Conservation (phyloP, 306 rosid genomes). For the Sesbania bispinosa region DNA sequence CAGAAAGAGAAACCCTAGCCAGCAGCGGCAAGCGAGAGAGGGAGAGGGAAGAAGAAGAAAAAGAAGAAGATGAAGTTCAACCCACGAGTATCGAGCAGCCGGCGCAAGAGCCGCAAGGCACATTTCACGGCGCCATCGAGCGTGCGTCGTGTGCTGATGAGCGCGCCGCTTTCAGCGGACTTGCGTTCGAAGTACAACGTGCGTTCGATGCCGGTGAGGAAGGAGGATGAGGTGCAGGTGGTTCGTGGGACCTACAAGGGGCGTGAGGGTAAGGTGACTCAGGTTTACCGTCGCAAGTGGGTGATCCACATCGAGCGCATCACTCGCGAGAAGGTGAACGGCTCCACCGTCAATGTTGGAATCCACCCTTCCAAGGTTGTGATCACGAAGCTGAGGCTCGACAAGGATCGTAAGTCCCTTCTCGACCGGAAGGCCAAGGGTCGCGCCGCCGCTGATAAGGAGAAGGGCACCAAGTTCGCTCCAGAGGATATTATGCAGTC, state of each 20-base stretch:
- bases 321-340: slow-evolving; percentile 87
- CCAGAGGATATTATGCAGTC: slow-evolving; percentile 86
- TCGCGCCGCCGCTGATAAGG: slow-evolving; percentile 83
- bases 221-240: slow-evolving; percentile 85
- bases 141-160: slow-evolving; percentile 78
- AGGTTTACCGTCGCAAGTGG: slow-evolving; percentile 88
- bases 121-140: slow-evolving; percentile 91
- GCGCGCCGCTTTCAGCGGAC: slow-evolving; percentile 71
- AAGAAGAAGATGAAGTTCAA: slow-evolving; percentile 65
- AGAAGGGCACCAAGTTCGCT: slow-evolving; percentile 83
- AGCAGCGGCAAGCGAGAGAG: slow-evolving; percentile 8
- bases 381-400: slow-evolving; percentile 72
- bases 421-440: slow-evolving; percentile 94
- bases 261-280: slow-evolving; percentile 82
- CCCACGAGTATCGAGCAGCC: slow-evolving; percentile 70
- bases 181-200: slow-evolving; percentile 78
- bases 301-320: slow-evolving; percentile 86
- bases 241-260: slow-evolving; percentile 84
- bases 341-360: slow-evolving; percentile 86
- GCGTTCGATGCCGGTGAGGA: slow-evolving; percentile 75
- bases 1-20: neutral
- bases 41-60: neutral
- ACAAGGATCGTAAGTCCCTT: slow-evolving; percentile 78
- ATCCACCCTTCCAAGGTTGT: slow-evolving; percentile 74
- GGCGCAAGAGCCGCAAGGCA: slow-evolving; percentile 90